Evolutionary conservation across 805 yeast species (phyloP), one percentile per base, ranked within the genome.

Genomic region (Kazachstania viticola): DNA sequence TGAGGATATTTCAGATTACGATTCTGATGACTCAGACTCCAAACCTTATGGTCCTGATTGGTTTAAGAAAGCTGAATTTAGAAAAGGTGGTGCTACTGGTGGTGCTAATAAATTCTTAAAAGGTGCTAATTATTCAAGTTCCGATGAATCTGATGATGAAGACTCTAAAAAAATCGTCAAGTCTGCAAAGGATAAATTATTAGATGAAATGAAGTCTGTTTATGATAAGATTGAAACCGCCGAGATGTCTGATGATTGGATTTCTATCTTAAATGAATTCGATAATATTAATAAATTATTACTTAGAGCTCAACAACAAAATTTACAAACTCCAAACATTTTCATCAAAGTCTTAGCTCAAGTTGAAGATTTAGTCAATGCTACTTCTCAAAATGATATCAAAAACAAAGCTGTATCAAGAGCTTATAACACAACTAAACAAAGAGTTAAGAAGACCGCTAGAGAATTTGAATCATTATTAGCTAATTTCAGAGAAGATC

Each of bases 171-270:
- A 78, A 45, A 84, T 85, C 26, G 95, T 88, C 45, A 87, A 83
- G 63, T 76, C 91, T 36, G 95, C 96, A 33, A 83, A 79, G 62
- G 97, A 87, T 43, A 91, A 88, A 65, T 68, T 85, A 38, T 57
- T 85, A 46, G 96, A 85, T 53, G 98, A 91, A 57, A 71, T 91
- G 62, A 76, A 72, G 46, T 65, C 66, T 17, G 59, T 71, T 21
- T 71, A 78, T 45, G 77, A 73, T 48, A 67, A 73, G 32, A 73
- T 85, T 48, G 85, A 78, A 50, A 68, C 69, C 37, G 75, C 77
- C 31, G 75, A 73, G 48, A 69, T 71, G 59, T 69, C 70, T 42
- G 73, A 73, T 49, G 88, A 82, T 60, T 88, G 95, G 95, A 68
- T 75, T 34, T 63, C 69, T 25, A 78, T 81, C 28, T 69, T 78